These are phyloP conservation scores for Abelmoschus esculentus DNA, from an alignment of 345 rosid species.

Conservation along the genomic window DNA sequence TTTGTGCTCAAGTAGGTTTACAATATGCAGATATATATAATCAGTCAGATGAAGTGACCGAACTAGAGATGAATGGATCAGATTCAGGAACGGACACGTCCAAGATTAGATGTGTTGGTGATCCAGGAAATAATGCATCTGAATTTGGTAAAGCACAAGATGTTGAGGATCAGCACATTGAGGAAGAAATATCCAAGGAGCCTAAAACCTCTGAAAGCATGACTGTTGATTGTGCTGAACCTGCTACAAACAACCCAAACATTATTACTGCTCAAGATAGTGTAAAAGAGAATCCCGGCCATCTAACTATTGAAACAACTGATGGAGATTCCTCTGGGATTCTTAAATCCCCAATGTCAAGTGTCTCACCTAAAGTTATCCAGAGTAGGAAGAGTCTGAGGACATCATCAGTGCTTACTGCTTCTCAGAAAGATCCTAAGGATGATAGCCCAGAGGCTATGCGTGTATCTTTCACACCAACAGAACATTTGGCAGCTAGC, in stretches of 20 bases:
- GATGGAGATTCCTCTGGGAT: conserved; percentile 17
- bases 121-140: conserved; percentile 19
- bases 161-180: no score
- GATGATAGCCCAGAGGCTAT: conserved; percentile 31
- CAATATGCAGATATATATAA: conserved; percentile 33
- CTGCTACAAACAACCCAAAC: conserved; percentile 20
- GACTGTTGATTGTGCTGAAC: conserved; percentile 19
- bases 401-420: conserved; percentile 66
- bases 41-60: conserved; percentile 19
- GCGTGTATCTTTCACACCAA: conserved; percentile 34
- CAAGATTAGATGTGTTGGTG: conserved; percentile 20
- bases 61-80: conserved; percentile 22
- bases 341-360: conserved; percentile 66
- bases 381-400: conserved; percentile 78
- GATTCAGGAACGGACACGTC: conserved; percentile 17
- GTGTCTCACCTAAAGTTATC: conserved; percentile 70
- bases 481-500: conserved; percentile 56
- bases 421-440: conserved; percentile 56
- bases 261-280: conserved; percentile 3
- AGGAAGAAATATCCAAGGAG: conserved; percentile 26
- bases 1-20: conserved; percentile 50
- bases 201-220: conserved; percentile 24
- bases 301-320: conserved; percentile 14
- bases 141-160: conserved; percentile 25
- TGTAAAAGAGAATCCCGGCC: conserved; percentile 13